phyloP scores from a whole-genome alignment of 768 basidiomycete genomes.

The Podaxis sp. region DNA sequence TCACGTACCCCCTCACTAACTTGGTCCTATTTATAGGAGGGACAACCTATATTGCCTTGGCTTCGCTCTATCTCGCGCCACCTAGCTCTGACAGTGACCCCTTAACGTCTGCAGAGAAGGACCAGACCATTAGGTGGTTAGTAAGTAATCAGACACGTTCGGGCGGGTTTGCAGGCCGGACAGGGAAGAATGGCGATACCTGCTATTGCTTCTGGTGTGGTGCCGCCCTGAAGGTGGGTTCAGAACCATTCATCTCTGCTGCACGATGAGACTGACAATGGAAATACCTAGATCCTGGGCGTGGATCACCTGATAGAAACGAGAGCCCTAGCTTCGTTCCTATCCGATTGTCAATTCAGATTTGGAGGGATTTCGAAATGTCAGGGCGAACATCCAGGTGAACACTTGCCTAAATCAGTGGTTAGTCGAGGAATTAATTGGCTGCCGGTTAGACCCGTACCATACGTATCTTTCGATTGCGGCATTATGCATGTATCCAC shows the following conservation, averaged over 20 bases:
- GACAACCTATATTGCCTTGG: constrained; percentile 90
- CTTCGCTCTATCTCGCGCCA: constrained; percentile 61
- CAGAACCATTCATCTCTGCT: neutral
- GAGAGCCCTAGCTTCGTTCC: constrained; percentile 56
- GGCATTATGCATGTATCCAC: constrained; percentile 67
- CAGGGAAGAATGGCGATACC: constrained; percentile 84
- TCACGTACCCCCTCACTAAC: neutral
- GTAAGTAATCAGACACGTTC: constrained; percentile 63
- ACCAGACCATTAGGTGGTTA: constrained; percentile 74
- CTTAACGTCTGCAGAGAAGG: constrained; percentile 41
- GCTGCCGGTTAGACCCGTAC: constrained; percentile 69
- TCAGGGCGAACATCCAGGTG: constrained; percentile 79
- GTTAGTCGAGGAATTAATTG: neutral
- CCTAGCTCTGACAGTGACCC: constrained; percentile 21
- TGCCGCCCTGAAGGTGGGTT: constrained; percentile 68
- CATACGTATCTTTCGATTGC: constrained; percentile 93
- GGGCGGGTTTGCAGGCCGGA: constrained; percentile 88
- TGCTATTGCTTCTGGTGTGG: constrained; percentile 99
- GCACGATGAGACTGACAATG: constrained; percentile 4
- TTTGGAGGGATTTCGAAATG: constrained; percentile 89
- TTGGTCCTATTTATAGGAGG: constrained; percentile 56
- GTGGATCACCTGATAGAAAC: constrained; percentile 57
- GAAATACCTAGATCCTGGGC: constrained; percentile 61
- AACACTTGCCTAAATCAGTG: constrained; percentile 18
- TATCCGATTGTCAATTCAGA: constrained; percentile 79